phyloP scores from a whole-genome alignment of 192 early-diverging fungal genomes.

The Fimicolochytrium jonesii region DNA sequence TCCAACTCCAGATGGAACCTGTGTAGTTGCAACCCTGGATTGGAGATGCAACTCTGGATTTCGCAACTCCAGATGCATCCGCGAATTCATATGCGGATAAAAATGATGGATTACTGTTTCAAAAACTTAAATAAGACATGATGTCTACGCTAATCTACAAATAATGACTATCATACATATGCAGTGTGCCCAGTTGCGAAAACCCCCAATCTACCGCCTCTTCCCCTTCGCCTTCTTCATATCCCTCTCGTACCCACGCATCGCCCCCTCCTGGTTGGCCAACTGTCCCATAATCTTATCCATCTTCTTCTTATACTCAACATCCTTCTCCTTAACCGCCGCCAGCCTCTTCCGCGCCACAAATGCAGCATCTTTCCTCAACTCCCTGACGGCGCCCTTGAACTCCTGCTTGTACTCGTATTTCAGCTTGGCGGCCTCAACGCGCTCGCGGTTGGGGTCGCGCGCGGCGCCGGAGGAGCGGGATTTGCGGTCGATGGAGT shows the following conservation, averaged over 20 bases:
- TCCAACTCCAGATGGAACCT: too few relatives aligned
- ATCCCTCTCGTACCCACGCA: constrained; percentile 45
- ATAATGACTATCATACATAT: too few relatives aligned
- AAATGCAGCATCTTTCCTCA: constrained; percentile 91
- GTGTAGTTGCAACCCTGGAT: too few relatives aligned
- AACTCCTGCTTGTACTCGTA: constrained; percentile 86
- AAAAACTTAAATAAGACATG: too few relatives aligned
- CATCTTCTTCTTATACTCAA: constrained; percentile 83
- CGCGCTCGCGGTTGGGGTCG: constrained; percentile 74
- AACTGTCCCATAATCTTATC: constrained; percentile 81
- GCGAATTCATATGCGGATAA: too few relatives aligned
- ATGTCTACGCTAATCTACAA: too few relatives aligned
- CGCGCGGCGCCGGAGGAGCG: too few relatives aligned
- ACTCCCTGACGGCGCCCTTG: constrained; percentile 91
- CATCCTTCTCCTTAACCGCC: constrained; percentile 74
- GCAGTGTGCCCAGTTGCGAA: background rate
- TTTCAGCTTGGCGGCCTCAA: constrained; percentile 70
- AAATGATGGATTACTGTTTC: too few relatives aligned
- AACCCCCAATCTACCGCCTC: constrained; percentile 7
- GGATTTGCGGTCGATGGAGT: constrained; percentile 72
- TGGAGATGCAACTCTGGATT: too few relatives aligned
- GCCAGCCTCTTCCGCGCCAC: constrained; percentile 67
- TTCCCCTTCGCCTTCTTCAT: constrained; percentile 39
- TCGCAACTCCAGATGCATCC: too few relatives aligned
- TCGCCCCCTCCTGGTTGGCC: constrained; percentile 73